Evolutionary conservation across 2,329 filamentous ascomycete species (phyloP).

Genomic region (Lasiodiplodia sp.): DNA sequence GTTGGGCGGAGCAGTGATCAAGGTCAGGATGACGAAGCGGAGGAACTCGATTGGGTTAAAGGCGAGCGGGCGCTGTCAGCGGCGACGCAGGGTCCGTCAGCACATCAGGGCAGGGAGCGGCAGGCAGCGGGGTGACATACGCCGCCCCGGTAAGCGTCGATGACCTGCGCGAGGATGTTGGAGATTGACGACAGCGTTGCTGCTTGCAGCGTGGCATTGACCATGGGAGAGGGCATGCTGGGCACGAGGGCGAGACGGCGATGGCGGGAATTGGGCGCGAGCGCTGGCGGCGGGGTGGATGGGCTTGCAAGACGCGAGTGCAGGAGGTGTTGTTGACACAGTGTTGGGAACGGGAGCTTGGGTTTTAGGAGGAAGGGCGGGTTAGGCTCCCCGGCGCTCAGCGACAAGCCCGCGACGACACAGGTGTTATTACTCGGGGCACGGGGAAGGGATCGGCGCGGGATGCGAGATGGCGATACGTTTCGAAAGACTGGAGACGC

Average conservation of each 20-base stretch:
- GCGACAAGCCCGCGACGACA: slow-evolving; percentile 10
- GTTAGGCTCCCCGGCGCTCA: slow-evolving; percentile 21
- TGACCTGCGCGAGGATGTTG: slow-evolving; percentile 46
- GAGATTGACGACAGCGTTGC: slow-evolving; percentile 46
- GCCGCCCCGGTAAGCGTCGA: slow-evolving; percentile 45
- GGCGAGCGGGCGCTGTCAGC: slow-evolving; percentile 40
- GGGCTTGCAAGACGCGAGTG: neutral
- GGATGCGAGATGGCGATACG: slow-evolving; percentile 20
- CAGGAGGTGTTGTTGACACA: slow-evolving; percentile 16
- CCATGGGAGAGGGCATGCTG: slow-evolving; percentile 40
- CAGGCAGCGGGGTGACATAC: slow-evolving; percentile 23
- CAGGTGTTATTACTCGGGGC: slow-evolving; percentile 9
- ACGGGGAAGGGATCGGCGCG: slow-evolving; percentile 26
- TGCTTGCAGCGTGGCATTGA: slow-evolving; percentile 34
- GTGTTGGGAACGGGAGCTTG: neutral
- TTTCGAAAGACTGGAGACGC: slow-evolving; percentile 22
- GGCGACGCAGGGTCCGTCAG: slow-evolving; percentile 22
- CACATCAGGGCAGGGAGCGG: neutral
- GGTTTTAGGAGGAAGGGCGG: slow-evolving; percentile 19
- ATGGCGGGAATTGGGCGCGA: neutral
- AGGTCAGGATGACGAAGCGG: slow-evolving; percentile 64
- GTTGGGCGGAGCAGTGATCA: slow-evolving; percentile 80
- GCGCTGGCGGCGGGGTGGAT: neutral
- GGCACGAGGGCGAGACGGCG: slow-evolving; percentile 39
- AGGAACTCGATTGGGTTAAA: slow-evolving; percentile 48